Conservation (phyloP, 2,329 filamentous ascomycete species). For the Pezicula neosporulosa region DNA sequence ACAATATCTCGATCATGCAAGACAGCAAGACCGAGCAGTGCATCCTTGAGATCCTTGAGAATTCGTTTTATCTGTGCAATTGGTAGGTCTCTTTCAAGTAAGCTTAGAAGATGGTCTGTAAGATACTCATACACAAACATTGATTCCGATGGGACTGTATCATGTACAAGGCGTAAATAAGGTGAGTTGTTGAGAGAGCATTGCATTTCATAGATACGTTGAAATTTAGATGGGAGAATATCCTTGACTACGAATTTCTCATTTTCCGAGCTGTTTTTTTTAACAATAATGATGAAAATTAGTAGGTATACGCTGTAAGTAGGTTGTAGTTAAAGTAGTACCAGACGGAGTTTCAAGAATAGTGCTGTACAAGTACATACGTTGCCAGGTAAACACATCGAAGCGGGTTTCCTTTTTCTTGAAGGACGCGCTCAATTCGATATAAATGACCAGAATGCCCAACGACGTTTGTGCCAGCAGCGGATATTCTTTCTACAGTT, state of each 20-base stretch:
- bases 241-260: constrained; percentile 4
- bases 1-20: constrained; percentile 35
- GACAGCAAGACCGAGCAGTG: constrained; percentile 34
- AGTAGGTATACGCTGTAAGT: no score
- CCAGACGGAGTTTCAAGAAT: no score
- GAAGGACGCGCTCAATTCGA: neutral
- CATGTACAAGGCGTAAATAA: constrained; percentile 34
- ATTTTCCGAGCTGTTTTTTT: constrained; percentile 1
- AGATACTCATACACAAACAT: constrained; percentile 44
- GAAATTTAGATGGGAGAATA: neutral
- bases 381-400: neutral
- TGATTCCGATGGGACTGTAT: constrained; percentile 39
- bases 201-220: constrained; percentile 3
- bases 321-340: no score
- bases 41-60: constrained; percentile 39
- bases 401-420: neutral
- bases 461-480: neutral
- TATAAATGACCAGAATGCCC: neutral
- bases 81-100: constrained; percentile 37
- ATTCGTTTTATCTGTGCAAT: constrained; percentile 35
- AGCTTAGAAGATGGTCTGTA: constrained; percentile 37
- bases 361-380: no score
- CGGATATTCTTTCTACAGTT: neutral
- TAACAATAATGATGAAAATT: no score
- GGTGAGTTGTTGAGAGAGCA: constrained; percentile 18